Evolutionary conservation across 257 asterid genomes (phyloP).

Genomic region (Rubia yunnanensis): DNA sequence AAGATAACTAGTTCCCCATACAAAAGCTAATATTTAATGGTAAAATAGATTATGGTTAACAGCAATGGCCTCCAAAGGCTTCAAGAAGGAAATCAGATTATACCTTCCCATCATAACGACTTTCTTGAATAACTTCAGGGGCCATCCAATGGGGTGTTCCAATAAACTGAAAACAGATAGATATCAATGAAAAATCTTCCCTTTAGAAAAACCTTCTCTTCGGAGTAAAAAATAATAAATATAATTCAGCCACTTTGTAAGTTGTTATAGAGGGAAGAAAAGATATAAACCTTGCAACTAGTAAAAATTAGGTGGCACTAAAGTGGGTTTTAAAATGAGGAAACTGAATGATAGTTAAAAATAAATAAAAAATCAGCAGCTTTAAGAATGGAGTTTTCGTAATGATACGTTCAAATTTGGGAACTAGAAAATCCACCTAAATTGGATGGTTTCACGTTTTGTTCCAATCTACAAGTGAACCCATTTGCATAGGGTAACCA

Average conservation of each 20-base stretch:
- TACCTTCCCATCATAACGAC: conserved; percentile 99
- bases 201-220: background rate
- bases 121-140: conserved; percentile 99
- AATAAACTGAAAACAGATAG: conserved; percentile 49
- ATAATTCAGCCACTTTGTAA: background rate
- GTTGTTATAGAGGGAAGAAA: background rate
- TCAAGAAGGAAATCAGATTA: background rate
- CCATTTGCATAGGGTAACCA: background rate
- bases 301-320: background rate
- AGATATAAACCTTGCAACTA: background rate
- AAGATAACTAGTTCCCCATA: background rate
- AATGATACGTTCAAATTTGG: background rate
- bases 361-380: background rate
- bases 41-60: background rate
- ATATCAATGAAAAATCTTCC: background rate
- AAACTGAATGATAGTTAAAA: background rate
- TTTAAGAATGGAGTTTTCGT: background rate
- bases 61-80: conserved; percentile 8
- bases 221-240: background rate
- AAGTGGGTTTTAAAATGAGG: background rate
- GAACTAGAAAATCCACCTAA: background rate
- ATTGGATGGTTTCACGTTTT: background rate
- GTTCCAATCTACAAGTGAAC: background rate
- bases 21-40: background rate
- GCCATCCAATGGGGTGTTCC: conserved; percentile 99